A percentile compares a stretch with the other conserved stretches of the same genome.
phyloP scores from a whole-genome alignment of 768 basidiomycete genomes.

The Naganishia vishniacii region DNA sequence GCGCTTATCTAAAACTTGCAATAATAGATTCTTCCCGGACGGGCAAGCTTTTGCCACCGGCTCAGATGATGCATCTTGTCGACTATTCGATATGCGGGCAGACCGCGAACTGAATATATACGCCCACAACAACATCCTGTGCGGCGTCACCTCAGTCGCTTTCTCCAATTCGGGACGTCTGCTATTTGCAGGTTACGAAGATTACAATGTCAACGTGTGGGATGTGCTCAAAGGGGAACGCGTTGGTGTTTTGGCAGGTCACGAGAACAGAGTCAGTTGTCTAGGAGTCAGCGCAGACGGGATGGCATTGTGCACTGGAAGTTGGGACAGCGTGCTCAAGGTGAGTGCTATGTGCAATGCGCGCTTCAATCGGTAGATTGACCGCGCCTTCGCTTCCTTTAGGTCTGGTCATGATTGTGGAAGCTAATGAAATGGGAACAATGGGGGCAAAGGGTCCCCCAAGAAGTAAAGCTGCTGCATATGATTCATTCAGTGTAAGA shows the following conservation, averaged over 20 bases:
- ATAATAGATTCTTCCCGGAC: conserved; percentile 90
- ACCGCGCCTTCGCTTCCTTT: neutral
- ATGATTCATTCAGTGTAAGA: no score
- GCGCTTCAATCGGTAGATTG: conserved; percentile 22
- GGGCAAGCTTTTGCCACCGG: conserved; percentile 98
- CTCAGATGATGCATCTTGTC: conserved; percentile 97
- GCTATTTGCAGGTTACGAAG: conserved; percentile 96
- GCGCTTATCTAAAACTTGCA: neutral
- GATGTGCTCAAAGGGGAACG: conserved; percentile 97
- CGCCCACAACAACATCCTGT: conserved; percentile 97
- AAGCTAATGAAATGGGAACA: neutral
- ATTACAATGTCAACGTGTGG: conserved; percentile 99
- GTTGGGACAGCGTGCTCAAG: conserved; percentile 95
- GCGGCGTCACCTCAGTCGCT: conserved; percentile 96
- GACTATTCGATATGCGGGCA: conserved; percentile 93
- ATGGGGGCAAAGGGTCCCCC: neutral
- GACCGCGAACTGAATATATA: conserved; percentile 95
- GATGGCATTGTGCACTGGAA: conserved; percentile 97
- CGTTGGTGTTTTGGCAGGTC: conserved; percentile 92
- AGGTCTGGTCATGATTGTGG: conserved; percentile 7
- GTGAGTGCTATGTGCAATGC: conserved; percentile 52
- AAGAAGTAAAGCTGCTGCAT: no score
- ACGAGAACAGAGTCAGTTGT: conserved; percentile 97
- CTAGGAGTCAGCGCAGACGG: conserved; percentile 92
- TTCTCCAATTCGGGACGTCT: conserved; percentile 97